phyloP scores from a whole-genome alignment of 2,329 filamentous ascomycete species.

The Ustulina deusta region DNA sequence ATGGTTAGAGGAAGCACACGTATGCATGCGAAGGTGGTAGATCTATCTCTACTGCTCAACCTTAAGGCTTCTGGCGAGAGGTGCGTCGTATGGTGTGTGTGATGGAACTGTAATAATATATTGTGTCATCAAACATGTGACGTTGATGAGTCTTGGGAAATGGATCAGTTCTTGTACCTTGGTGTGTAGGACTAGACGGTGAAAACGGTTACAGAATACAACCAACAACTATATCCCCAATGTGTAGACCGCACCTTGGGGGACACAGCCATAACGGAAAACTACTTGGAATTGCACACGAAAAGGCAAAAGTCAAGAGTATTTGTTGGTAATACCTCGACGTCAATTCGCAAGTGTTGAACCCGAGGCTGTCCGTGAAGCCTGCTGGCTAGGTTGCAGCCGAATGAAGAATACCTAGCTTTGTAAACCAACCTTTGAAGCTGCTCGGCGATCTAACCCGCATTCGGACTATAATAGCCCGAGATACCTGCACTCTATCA shows the following conservation, averaged over 20 bases:
- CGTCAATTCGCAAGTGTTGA: background rate
- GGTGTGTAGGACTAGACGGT: background rate
- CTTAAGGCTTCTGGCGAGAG: background rate
- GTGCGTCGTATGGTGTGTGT: background rate
- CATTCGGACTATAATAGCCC: slow-evolving; percentile 11
- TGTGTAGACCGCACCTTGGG: background rate
- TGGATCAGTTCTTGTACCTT: slow-evolving; percentile 11
- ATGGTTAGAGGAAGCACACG: background rate
- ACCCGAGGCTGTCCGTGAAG: background rate
- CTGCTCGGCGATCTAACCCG: background rate
- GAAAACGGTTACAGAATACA: background rate
- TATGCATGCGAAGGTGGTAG: slow-evolving; percentile 5
- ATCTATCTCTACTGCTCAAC: background rate
- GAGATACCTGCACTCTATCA: background rate
- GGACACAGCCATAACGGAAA: background rate
- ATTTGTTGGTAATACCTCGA: background rate
- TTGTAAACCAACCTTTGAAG: background rate
- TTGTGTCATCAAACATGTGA: slow-evolving; percentile 15
- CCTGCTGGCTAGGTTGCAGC: background rate
- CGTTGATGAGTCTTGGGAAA: background rate
- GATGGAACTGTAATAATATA: background rate
- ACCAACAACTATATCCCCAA: background rate
- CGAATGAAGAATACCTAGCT: background rate
- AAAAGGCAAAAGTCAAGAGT: background rate
- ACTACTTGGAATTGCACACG: background rate